Conservation (phyloP, 306 rosid species). For the Dryas octopetala region DNA sequence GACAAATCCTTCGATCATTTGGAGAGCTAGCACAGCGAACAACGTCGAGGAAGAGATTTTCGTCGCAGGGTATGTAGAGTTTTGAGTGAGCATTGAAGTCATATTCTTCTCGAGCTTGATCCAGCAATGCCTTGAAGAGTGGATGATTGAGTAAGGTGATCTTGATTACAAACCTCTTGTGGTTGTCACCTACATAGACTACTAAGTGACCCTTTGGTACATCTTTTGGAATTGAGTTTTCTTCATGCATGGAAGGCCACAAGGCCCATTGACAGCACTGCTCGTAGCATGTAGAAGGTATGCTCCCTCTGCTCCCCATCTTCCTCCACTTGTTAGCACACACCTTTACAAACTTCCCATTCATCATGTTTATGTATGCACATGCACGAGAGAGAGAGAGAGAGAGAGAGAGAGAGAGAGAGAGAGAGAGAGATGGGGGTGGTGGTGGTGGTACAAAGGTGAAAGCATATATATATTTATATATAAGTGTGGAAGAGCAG, state of each 20-base stretch:
- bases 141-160: conserved; percentile 71
- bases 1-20: conserved; percentile 30
- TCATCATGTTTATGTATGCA: conserved; percentile 27
- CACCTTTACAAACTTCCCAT: conserved; percentile 47
- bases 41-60: conserved; percentile 61
- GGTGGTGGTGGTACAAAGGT: conserved; percentile 34
- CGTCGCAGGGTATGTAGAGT: conserved; percentile 87
- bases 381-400: conserved; percentile 12
- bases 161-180: conserved; percentile 75
- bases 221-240: conserved; percentile 69
- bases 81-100: conserved; percentile 61
- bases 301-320: conserved; percentile 43
- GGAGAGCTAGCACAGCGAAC: conserved; percentile 61
- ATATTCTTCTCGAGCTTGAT: conserved; percentile 82
- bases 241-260: conserved; percentile 48
- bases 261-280: conserved; percentile 52
- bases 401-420: conserved; percentile 18
- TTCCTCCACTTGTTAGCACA: conserved; percentile 78
- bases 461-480: conserved; percentile 46
- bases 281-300: conserved; percentile 44
- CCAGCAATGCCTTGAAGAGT: conserved; percentile 75
- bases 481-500: conserved; percentile 45
- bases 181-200: conserved; percentile 76
- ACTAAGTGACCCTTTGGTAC: conserved; percentile 96
- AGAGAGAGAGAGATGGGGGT: conserved; percentile 20